phyloP scores from a whole-genome alignment of 1,284 basidiomycete genomes.

The Coniferiporia sulphurascens region DNA sequence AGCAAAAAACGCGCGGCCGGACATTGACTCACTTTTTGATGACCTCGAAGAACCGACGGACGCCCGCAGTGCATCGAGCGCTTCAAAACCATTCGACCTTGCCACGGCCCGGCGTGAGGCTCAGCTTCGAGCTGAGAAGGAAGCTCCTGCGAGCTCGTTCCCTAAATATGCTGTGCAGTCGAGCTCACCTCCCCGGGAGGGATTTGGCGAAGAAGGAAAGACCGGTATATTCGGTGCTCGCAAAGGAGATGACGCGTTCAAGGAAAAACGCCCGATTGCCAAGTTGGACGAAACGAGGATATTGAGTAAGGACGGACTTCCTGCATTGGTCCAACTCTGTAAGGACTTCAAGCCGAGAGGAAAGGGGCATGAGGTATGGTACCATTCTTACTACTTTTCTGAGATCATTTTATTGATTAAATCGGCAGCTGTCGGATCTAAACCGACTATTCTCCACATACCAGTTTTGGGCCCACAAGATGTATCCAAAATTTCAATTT shows the following conservation, averaged over 20 bases:
- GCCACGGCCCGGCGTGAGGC: constrained; percentile 50
- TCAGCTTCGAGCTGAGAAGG: constrained; percentile 36
- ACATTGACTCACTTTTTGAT: constrained; percentile 62
- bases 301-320: constrained; percentile 70
- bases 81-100: constrained; percentile 40
- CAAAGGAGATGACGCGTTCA: constrained; percentile 35
- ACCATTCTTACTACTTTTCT: constrained; percentile 14
- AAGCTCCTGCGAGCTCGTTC: constrained; percentile 25
- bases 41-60: constrained; percentile 42
- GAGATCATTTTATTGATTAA: background rate
- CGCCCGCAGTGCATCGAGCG: constrained; percentile 31
- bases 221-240: constrained; percentile 23
- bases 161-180: constrained; percentile 43
- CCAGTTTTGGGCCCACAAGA: constrained; percentile 87
- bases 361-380: constrained; percentile 86
- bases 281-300: constrained; percentile 72
- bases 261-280: constrained; percentile 47
- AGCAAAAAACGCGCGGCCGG: constrained; percentile 25
- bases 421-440: constrained; percentile 64
- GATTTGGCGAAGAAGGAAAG: constrained; percentile 20
- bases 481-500: constrained; percentile 87
- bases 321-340: constrained; percentile 65
- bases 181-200: constrained; percentile 42
- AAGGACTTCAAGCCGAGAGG: constrained; percentile 76
- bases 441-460: constrained; percentile 75